These are phyloP conservation scores for Cylindrodendrum hubeiense DNA, from an alignment of 2,329 filamentous ascomycete genomes.

Conservation along the genomic window DNA sequence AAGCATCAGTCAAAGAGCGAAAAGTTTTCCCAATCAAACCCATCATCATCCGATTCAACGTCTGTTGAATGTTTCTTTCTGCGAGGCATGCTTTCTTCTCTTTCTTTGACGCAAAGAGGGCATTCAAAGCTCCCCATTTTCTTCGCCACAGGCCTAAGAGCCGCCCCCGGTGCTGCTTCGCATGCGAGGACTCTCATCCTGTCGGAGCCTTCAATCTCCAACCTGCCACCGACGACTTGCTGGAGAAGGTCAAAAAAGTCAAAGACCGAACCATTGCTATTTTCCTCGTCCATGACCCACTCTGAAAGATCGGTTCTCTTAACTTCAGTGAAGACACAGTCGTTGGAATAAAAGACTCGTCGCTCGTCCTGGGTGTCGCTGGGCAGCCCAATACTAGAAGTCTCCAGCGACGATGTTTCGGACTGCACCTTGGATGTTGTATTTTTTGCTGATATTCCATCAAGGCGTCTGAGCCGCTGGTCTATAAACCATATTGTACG, in stretches of 20 bases:
- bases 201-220: background rate
- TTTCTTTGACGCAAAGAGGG: background rate
- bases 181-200: background rate
- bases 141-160: background rate
- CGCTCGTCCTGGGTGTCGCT: fast-evolving
- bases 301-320: slow-evolving; percentile 9
- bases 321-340: slow-evolving; percentile 17
- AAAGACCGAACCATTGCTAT: background rate
- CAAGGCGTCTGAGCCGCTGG: background rate
- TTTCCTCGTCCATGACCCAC: background rate
- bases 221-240: background rate
- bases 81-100: background rate
- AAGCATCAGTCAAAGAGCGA: background rate
- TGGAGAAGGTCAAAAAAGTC: slow-evolving; percentile 8
- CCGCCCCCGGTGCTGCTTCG: background rate
- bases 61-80: background rate
- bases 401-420: background rate
- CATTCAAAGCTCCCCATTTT: background rate
- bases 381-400: background rate
- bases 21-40: background rate
- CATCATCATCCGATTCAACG: background rate
- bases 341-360: slow-evolving; percentile 14
- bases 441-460: background rate
- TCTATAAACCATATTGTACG: slow-evolving; percentile 30
- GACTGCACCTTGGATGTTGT: background rate